A percentile compares a stretch with the other conserved stretches of the same genome.
phyloP scores from a whole-genome alignment of 257 asterid species.

The Solanum piurae region DNA sequence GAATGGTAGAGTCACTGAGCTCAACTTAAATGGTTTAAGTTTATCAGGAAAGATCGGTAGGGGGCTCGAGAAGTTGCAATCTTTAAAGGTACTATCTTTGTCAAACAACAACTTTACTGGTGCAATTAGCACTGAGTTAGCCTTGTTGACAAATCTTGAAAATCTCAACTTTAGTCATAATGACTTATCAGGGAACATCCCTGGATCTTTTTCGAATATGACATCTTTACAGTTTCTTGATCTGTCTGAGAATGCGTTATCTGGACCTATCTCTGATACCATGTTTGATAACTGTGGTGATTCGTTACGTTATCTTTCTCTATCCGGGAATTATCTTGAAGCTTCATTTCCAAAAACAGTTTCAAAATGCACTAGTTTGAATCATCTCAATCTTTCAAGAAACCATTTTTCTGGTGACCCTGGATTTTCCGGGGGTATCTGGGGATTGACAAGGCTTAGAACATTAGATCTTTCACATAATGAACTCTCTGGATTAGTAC shows the following conservation, averaged over 20 bases:
- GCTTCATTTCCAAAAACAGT: slow-evolving; percentile 50
- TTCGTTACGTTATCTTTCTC: slow-evolving; percentile 47
- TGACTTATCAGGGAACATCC: slow-evolving; percentile 44
- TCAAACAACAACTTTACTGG: slow-evolving; percentile 68
- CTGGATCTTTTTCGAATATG: slow-evolving; percentile 26
- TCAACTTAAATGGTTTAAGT: slow-evolving; percentile 42
- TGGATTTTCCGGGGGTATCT: slow-evolving; percentile 25
- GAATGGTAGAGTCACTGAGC: slow-evolving; percentile 41
- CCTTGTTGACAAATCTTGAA: slow-evolving; percentile 32
- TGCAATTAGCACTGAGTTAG: slow-evolving; percentile 30
- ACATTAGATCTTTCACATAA: slow-evolving; percentile 68
- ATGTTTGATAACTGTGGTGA: slow-evolving; percentile 20
- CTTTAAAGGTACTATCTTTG: slow-evolving; percentile 50
- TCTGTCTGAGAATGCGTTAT: slow-evolving; percentile 48
- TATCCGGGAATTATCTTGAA: slow-evolving; percentile 46
- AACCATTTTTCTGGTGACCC: slow-evolving; percentile 71
- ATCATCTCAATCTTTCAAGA: slow-evolving; percentile 55
- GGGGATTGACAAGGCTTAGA: slow-evolving; percentile 53
- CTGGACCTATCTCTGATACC: slow-evolving; percentile 48
- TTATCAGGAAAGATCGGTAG: slow-evolving; percentile 75
- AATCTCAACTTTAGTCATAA: slow-evolving; percentile 60
- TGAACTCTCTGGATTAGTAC: slow-evolving; percentile 42
- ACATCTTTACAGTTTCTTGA: slow-evolving; percentile 61
- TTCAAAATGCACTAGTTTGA: slow-evolving; percentile 30
- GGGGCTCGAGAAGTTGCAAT: slow-evolving; percentile 59